A percentile compares a stretch with the other conserved stretches of the same genome.
Conservation (phyloP, 2,329 filamentous ascomycete species). For the Calonectria hongkongensis region DNA sequence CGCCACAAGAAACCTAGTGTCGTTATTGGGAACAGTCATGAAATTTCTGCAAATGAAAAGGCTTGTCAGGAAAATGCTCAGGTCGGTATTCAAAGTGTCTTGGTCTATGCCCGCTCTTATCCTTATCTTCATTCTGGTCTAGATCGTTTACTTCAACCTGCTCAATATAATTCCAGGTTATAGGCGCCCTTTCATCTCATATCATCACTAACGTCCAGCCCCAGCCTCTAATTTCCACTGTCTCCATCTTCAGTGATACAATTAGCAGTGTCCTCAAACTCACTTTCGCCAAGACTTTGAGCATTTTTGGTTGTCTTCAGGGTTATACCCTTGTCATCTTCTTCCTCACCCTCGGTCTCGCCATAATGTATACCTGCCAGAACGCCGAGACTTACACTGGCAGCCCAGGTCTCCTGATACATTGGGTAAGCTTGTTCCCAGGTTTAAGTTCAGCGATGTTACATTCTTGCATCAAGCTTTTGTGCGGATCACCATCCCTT, state of each 20-base stretch:
- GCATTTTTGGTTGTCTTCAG: constrained; percentile 78
- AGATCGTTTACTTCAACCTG: constrained; percentile 69
- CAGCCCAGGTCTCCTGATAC: constrained; percentile 76
- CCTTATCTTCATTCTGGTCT: constrained; percentile 63
- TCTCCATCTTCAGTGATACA: constrained; percentile 69
- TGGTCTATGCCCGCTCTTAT: constrained; percentile 63
- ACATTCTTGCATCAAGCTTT: not conserved
- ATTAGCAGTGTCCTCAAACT: constrained; percentile 75
- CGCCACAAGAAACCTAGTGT: constrained; percentile 14
- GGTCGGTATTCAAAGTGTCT: constrained; percentile 62
- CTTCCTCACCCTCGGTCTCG: constrained; percentile 68
- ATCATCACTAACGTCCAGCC: constrained; percentile 67
- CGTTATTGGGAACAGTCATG: not conserved
- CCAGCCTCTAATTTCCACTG: constrained; percentile 71
- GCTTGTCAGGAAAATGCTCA: constrained; percentile 47
- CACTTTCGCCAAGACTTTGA: constrained; percentile 77
- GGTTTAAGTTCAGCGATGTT: not conserved
- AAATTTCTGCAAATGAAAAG: constrained; percentile 18
- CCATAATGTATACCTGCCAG: constrained; percentile 78
- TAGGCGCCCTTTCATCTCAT: constrained; percentile 61
- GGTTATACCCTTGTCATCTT: constrained; percentile 73
- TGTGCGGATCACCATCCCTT: not conserved
- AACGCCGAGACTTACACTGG: constrained; percentile 67
- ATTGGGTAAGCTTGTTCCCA: constrained; percentile 29
- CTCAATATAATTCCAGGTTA: constrained; percentile 65